Base-by-base conservation (phyloP, 2,329 filamentous ascomycete genomes). In the Fusarium chlamydosporum region DNA sequence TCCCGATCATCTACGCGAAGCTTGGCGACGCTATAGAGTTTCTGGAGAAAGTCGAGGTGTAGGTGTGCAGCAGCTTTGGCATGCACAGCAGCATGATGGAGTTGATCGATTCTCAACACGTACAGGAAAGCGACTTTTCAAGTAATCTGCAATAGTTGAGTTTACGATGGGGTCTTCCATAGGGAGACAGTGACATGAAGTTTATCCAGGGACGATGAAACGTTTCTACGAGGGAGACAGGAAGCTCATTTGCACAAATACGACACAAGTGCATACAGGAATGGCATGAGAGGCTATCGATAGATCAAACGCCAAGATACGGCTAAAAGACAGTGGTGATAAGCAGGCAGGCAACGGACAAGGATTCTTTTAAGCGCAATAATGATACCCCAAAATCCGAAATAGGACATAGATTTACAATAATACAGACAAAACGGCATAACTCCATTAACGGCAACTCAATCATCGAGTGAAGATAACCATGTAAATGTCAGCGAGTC, bases 1-100 rank as follows among this genome's bases (percentile, higher is more conserved):
- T 27, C 91, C 92, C 0, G 92, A 93, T 64, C 92, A 94, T 77
- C 78, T 95, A 45, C 83, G 91, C 20, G 92, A 94, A 77, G 91
- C 92, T 7, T 83, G 91, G 76, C 83, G 91, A 57, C 83, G 91
- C 48, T 92, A 92, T 77, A 90, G 87, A 75, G 77, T 85, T 43
- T 82, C 86, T 26, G 82, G 86, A 6, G 90, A 91, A 72, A 89
- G 89, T 34, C 88, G 88, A 0, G 88, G 87, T 4, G 84, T 88
- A 6, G 88, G 88, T 5, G 84, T 87, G 70, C 81, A 89, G 67
- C 82, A 85, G 68, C 76, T 89, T 15, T 90, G 87, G 86, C 86
- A 90, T 68, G 80, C 83, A 18, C 88, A 91, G 74, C 85, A 88
- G 56, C 80, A 81, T 38, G 88, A 83, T 57, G 88, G 88, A 1